These are phyloP conservation scores for Ilex paraguariensis DNA, from an alignment of 305 asterid genomes.

Conservation along the genomic window DNA sequence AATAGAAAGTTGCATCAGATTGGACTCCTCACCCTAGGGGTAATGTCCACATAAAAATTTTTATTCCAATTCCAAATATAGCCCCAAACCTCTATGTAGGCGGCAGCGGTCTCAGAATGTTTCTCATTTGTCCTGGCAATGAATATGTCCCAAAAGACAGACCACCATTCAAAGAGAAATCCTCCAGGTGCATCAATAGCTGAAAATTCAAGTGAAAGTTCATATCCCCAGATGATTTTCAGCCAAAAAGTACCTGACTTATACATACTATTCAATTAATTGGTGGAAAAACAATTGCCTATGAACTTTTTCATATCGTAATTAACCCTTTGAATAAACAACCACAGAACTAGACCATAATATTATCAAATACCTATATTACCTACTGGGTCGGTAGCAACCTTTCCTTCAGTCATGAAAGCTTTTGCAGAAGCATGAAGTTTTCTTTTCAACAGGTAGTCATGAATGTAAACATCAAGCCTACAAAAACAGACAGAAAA, in stretches of 20 bases:
- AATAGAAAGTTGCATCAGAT: no score
- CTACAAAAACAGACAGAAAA: conserved; percentile 30
- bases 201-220: conserved; percentile 20
- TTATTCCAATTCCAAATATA: no score
- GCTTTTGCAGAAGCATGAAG: conserved; percentile 89
- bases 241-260: neutral
- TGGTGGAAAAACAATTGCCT: neutral
- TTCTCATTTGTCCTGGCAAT: conserved; percentile 96
- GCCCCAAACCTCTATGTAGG: conserved; percentile 77
- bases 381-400: conserved; percentile 99
- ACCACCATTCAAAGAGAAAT: conserved; percentile 99
- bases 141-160: conserved; percentile 98
- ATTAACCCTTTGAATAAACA: no score
- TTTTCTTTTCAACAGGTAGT: conserved; percentile 85
- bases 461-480: conserved; percentile 99
- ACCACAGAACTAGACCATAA: no score
- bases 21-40: no score
- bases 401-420: conserved; percentile 97
- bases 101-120: conserved; percentile 98
- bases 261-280: neutral
- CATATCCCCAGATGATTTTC: neutral
- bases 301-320: no score
- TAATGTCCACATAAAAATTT: no score
- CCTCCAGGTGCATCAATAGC: conserved; percentile 99
- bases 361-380: conserved; percentile 15